Evolutionary conservation across 2,329 filamentous ascomycete genomes (phyloP).

Genomic region (Botryotinia calthae): DNA sequence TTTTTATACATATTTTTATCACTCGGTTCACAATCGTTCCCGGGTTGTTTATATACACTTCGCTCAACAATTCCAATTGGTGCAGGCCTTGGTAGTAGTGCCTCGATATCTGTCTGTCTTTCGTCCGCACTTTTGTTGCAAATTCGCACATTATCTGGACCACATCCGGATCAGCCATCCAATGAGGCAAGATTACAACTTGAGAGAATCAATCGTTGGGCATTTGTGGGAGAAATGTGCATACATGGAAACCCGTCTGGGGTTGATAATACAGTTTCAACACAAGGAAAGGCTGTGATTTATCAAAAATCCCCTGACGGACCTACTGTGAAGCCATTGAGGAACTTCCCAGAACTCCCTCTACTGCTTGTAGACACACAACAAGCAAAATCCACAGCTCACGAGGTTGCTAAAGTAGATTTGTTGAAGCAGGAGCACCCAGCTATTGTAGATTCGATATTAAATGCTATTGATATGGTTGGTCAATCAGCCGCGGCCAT

Average conservation of each 20-base stretch:
- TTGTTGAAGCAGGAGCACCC: slow-evolving; percentile 70
- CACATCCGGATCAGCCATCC: slow-evolving; percentile 84
- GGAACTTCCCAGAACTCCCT: slow-evolving; percentile 88
- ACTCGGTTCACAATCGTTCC: slow-evolving; percentile 73
- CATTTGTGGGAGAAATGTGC: slow-evolving; percentile 94
- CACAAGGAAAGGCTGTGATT: slow-evolving; percentile 89
- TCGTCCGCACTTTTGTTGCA: slow-evolving; percentile 82
- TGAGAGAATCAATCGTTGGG: slow-evolving; percentile 96
- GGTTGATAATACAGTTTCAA: slow-evolving; percentile 93
- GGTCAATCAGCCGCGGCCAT: slow-evolving; percentile 54
- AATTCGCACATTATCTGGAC: slow-evolving; percentile 81
- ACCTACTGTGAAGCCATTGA: slow-evolving; percentile 71
- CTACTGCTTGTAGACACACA: slow-evolving; percentile 86
- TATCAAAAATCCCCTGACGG: slow-evolving; percentile 77
- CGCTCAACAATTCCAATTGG: slow-evolving; percentile 92
- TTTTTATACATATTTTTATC: slow-evolving; percentile 95
- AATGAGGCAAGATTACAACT: slow-evolving; percentile 87
- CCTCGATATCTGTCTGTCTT: slow-evolving; percentile 89
- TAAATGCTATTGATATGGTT: slow-evolving; percentile 81
- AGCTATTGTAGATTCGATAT: slow-evolving; percentile 72
- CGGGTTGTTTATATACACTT: slow-evolving; percentile 82
- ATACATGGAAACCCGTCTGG: slow-evolving; percentile 97
- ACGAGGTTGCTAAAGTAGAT: slow-evolving; percentile 83
- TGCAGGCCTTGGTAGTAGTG: slow-evolving; percentile 87
- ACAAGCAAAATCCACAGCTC: slow-evolving; percentile 79